These are phyloP conservation scores for Penstemon davidsonii DNA, from an alignment of 257 asterid genomes.

Conservation along the genomic window DNA sequence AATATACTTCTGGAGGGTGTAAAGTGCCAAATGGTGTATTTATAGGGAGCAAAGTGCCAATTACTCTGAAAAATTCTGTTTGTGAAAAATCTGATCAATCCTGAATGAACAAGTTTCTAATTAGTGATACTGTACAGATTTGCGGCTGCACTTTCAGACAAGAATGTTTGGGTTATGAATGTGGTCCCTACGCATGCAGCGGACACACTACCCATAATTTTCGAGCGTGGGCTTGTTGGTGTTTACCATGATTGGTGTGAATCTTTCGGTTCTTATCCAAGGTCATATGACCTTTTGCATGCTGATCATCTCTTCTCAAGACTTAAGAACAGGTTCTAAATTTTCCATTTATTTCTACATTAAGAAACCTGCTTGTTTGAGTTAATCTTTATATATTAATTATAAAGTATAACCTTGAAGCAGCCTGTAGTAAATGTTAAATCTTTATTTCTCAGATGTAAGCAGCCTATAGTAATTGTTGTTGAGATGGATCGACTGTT, in stretches of 20 bases:
- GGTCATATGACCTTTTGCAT: slow-evolving; percentile 91
- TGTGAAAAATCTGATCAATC: not conserved
- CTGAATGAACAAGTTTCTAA: slow-evolving; percentile 4
- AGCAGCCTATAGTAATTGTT: slow-evolving; percentile 67
- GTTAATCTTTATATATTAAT: not conserved
- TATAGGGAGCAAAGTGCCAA: too few relatives aligned
- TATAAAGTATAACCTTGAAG: not conserved
- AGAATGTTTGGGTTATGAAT: slow-evolving; percentile 89
- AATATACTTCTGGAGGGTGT: too few relatives aligned
- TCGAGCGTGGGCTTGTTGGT: slow-evolving; percentile 91
- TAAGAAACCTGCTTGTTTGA: not conserved
- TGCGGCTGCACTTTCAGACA: slow-evolving; percentile 83
- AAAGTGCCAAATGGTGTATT: too few relatives aligned
- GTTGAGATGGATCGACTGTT: slow-evolving; percentile 89
- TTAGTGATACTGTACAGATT: slow-evolving; percentile 51
- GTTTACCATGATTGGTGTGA: slow-evolving; percentile 97
- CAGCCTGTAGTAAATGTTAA: not conserved
- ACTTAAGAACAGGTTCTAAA: slow-evolving; percentile 71
- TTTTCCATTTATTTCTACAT: not conserved
- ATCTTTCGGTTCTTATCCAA: slow-evolving; percentile 83
- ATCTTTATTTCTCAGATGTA: slow-evolving; percentile 55
- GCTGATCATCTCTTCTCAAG: slow-evolving; percentile 99
- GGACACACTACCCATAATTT: slow-evolving; percentile 83
- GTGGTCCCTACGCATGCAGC: slow-evolving; percentile 87
- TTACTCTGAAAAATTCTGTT: too few relatives aligned